Base-by-base conservation (phyloP, 2,329 filamentous ascomycete species). In the Elsinoe fawcettii region DNA sequence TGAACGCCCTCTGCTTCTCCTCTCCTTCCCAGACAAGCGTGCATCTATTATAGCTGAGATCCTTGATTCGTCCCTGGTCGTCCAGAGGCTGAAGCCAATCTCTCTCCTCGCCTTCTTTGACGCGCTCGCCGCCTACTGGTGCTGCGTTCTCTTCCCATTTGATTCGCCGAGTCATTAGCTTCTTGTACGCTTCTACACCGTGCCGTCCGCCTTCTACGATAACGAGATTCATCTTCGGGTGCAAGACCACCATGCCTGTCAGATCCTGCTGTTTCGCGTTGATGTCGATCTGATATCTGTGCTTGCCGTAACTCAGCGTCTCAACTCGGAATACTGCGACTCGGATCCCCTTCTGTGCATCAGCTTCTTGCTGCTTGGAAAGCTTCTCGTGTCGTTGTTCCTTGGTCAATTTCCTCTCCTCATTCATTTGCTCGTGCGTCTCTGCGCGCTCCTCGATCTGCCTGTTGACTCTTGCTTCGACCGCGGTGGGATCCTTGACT, bases 401-500 rank as follows among this genome's bases (percentile, higher is more conserved):
- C 65, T 95, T 92, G 25, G 86, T 92, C 58, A 99, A 78, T 69
- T 91, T 92, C 60, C 93, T 84, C 37, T 88, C 86, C 63, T 91
- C 86, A 71, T 99, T 99, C 58, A 80, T 76, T 39, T 82, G 73
- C 59, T 92, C 77, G 71, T 99, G 95, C 63, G 86, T 81, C 59
- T 87, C 80, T 58, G 86, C 84, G 41, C 93, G 88, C 61, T 95
- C 90, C 25, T 87, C 87, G 63, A 99, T 96, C 71, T 99, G 90
- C 55, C 86, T 81, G 70, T 95, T 96, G 54, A 99, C 93, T 22
- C 90, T 85, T 53, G 90, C 90, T 74, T 99, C 93, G 46, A 99
- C 93, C 3, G 93, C 93, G 0, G 95, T 99, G 5, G 93, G 93
- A 72, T 99, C 93, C 68, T 96, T 95, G 63, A 99, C 92, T 16